Conservation (phyloP, 2,329 filamentous ascomycete genomes). For the Fusarium sp. region DNA sequence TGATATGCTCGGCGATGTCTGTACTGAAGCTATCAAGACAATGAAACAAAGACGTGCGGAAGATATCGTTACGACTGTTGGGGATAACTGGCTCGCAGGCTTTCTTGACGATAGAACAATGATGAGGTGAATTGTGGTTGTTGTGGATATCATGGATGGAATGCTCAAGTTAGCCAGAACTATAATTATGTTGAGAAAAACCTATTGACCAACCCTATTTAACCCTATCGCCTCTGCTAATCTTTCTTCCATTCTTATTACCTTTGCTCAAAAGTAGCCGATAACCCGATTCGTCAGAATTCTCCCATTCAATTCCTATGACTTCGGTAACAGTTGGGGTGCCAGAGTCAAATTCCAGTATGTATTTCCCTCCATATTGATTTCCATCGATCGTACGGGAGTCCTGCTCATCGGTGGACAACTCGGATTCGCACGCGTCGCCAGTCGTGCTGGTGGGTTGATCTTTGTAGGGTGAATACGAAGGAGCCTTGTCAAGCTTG, state of each 20-base stretch:
- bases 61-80: neutral
- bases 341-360: neutral
- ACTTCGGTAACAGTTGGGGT: neutral
- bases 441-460: neutral
- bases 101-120: neutral
- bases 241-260: rapidly evolving
- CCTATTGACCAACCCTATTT: neutral
- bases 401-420: neutral
- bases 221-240: neutral
- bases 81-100: neutral
- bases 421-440: neutral
- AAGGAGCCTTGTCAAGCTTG: neutral
- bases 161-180: neutral
- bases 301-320: too few species aligned
- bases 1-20: neutral
- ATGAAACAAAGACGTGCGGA: neutral
- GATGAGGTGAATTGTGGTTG: neutral
- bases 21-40: neutral
- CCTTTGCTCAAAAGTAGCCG: neutral
- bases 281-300: too few species aligned
- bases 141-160: too few species aligned
- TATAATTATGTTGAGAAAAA: neutral
- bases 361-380: neutral
- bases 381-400: neutral
- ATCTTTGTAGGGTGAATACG: neutral